Percentiles rank a stretch among this genome's conserved stretches.
These are phyloP conservation scores for Escovopsis sp. DNA, from an alignment of 2,329 filamentous ascomycete species.

Conservation along the genomic window DNA sequence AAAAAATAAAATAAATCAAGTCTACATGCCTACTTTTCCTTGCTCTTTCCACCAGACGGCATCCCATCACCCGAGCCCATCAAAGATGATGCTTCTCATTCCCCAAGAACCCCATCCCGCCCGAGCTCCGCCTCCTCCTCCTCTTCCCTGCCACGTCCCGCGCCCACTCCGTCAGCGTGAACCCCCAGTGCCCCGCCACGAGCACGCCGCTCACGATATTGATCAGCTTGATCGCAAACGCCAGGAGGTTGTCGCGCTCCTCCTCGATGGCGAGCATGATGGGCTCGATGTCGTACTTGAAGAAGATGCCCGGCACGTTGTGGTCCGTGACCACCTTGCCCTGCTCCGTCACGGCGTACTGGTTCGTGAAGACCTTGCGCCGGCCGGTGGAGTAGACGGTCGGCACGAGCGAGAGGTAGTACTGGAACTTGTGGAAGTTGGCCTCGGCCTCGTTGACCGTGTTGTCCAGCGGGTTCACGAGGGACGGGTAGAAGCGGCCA, in stretches of 20 bases:
- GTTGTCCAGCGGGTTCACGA: constrained; percentile 86
- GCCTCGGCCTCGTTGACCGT: constrained; percentile 62
- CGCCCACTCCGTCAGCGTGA: constrained; percentile 68
- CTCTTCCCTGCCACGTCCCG: constrained; percentile 38
- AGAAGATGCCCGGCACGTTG: constrained; percentile 75
- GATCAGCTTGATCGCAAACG: constrained; percentile 66
- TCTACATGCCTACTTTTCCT: no score
- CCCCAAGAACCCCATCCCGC: constrained; percentile 36
- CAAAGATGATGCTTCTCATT: constrained; percentile 21
- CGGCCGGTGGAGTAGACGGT: constrained; percentile 68
- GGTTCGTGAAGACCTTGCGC: constrained; percentile 75
- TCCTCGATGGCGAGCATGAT: constrained; percentile 79
- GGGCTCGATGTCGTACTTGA: constrained; percentile 98
- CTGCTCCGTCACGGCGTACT: constrained; percentile 94
- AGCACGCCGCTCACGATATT: constrained; percentile 86
- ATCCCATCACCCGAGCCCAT: no score
- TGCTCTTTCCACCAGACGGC: no score
- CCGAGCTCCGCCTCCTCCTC: constrained; percentile 22
- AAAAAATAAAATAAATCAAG: no score
- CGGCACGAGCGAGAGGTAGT: constrained; percentile 89
- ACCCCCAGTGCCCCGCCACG: constrained; percentile 88
- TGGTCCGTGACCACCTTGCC: constrained; percentile 54
- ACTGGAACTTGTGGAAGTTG: constrained; percentile 95
- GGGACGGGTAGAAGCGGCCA: constrained; percentile 87
- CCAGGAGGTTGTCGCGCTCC: constrained; percentile 58